These are phyloP conservation scores for barrel medic (Medicago truncatula) DNA, from an alignment of 306 rosid species.

Conservation along the genomic window MtrunA17r5.0-ANR NC_053047.1:33994501-33995000, in stretches of 20 bases:
- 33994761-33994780: neutral
- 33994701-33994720: conserved; percentile 11
- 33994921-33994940: too few relatives aligned
- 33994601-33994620: conserved; percentile 48
- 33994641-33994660: conserved; percentile 50
- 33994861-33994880: too few relatives aligned
- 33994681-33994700: conserved; percentile 56
- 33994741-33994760: neutral
- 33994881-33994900: too few relatives aligned
- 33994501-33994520: neutral
- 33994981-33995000: too few relatives aligned
- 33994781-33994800: conserved; percentile 1
- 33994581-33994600: conserved; percentile 37
- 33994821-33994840: too few relatives aligned
- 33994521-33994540: conserved; percentile 7
- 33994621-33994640: conserved; percentile 37
- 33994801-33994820: neutral
- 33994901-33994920: too few relatives aligned
- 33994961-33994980: too few relatives aligned
- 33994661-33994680: conserved; percentile 48
- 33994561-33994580: conserved; percentile 44
- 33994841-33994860: too few relatives aligned
- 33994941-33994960: too few relatives aligned
- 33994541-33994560: conserved; percentile 62
- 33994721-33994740: neutral